Evolutionary conservation across 768 basidiomycete genomes (phyloP).

Genomic region (Trametes elegans): DNA sequence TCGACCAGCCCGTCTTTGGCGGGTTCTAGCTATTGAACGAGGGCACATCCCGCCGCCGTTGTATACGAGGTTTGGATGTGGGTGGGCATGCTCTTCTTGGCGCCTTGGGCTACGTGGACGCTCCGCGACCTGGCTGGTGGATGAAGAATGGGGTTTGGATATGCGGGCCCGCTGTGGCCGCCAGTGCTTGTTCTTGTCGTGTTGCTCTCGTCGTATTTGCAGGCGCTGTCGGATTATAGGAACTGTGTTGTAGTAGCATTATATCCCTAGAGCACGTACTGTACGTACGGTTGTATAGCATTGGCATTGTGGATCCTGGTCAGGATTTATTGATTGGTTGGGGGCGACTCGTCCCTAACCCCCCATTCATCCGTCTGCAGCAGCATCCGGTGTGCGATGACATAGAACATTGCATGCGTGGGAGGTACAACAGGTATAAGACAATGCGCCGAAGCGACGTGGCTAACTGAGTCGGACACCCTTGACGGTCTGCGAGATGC

Average conservation of each 20-base stretch:
- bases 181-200: neutral
- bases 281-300: slow-evolving; percentile 6
- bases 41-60: neutral
- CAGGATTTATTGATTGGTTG: no score
- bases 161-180: neutral
- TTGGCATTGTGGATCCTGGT: slow-evolving; percentile 1
- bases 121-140: no score
- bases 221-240: slow-evolving; percentile 11
- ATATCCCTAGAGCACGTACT: slow-evolving; percentile 17
- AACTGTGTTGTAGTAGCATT: slow-evolving; percentile 17
- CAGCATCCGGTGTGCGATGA: no score
- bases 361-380: no score
- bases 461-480: slow-evolving; percentile 56
- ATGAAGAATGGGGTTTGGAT: neutral
- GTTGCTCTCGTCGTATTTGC: neutral
- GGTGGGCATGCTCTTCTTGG: neutral
- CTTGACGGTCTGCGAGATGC: slow-evolving; percentile 90
- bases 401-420: no score
- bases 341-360: no score
- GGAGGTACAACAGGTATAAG: neutral
- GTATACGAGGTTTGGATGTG: neutral
- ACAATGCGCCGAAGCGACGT: neutral
- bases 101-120: no score
- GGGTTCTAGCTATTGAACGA: neutral
- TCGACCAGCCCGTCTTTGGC: slow-evolving; percentile 18